Evolutionary conservation across 2,329 filamentous ascomycete species (phyloP), one percentile per base, ranked within the genome.

Genomic region (Rhinocladiella similis): DNA sequence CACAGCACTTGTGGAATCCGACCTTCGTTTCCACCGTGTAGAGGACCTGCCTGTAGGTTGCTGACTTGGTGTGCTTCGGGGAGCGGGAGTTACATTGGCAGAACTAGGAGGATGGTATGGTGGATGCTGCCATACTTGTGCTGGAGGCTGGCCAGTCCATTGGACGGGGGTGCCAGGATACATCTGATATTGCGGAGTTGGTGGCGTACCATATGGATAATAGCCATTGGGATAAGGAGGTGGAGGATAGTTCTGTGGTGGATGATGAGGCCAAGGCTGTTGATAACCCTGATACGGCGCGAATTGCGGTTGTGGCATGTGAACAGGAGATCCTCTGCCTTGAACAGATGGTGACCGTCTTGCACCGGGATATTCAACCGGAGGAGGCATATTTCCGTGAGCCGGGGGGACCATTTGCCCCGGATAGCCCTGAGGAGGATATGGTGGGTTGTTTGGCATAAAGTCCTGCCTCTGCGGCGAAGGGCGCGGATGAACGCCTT

Each of bases 21-120:
- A 14, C 10, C 62, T 56, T 33, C 45, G 55, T 49, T 63, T 66
- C 63, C 63, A 66, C 10, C 62, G 63, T 13, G 63, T 66, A 9
- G 63, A 66, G 12, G 62, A 64, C 33, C 57, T 54, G 9, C 49
- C 50, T 49, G 56, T 51, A 13, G 16, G 20, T 41, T 43, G 29
- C 22, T 47, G 53, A 25, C 55, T 52, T n/a, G 57, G 54, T 9
- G 57, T 48, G 43, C 49, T 54, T 41, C 59, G 54, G 38, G 56
- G 53, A 7, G 59, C 46, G 1, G 63, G 63, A 19, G 63, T 66
- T 7, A 62, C 54, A 45, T 50, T 58, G 16, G 62, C 58, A 45
- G 63, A 61, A 42, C 49, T 52, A 41, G 61, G 61, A 27, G 54
- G 52, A 50, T 61, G 57, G 22, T 60, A 56, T 16, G 56, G 60